Evolutionary conservation across 106 monocot genomes (phyloP).

Genomic region (Dendrobium officinale): DNA sequence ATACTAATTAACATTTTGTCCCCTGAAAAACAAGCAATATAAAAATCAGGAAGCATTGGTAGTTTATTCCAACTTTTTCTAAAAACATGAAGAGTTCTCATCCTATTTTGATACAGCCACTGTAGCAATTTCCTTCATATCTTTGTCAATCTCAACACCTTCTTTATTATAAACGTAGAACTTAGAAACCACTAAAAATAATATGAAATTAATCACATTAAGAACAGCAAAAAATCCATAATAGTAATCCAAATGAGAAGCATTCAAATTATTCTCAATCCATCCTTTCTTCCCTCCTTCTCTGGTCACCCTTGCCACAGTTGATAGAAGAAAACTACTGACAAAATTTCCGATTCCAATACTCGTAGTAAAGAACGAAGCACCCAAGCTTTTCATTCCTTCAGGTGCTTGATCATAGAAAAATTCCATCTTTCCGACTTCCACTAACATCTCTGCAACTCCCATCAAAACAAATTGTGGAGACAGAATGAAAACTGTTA

Average conservation of each 20-base stretch:
- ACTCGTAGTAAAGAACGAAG: slow-evolving; percentile 31
- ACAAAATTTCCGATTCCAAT: slow-evolving; percentile 42
- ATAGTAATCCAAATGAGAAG: slow-evolving; percentile 31
- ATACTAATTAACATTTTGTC: too few relatives aligned
- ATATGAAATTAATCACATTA: slow-evolving; percentile 21
- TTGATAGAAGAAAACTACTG: slow-evolving; percentile 42
- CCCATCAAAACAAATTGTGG: slow-evolving; percentile 24
- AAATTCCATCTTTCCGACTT: slow-evolving; percentile 31
- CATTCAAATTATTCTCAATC: slow-evolving; percentile 41
- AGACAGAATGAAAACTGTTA: slow-evolving; percentile 13
- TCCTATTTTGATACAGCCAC: too few relatives aligned
- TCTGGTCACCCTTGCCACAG: slow-evolving; percentile 9
- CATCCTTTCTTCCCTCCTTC: slow-evolving; percentile 16
- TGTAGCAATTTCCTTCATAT: too few relatives aligned
- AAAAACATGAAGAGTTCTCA: too few relatives aligned
- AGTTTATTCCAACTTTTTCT: too few relatives aligned
- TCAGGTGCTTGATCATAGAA: slow-evolving; percentile 62
- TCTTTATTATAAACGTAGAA: slow-evolving; percentile 23
- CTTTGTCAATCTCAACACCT: too few relatives aligned
- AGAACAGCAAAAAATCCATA: slow-evolving; percentile 28
- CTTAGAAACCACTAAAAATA: slow-evolving; percentile 24
- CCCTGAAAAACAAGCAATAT: too few relatives aligned
- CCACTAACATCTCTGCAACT: slow-evolving; percentile 20
- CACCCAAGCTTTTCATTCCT: slow-evolving; percentile 55
- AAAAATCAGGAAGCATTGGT: too few relatives aligned